Evolutionary conservation across 805 yeast genomes (phyloP), one percentile per base, ranked within the genome.

Genomic region (Yarrowia bubula): DNA sequence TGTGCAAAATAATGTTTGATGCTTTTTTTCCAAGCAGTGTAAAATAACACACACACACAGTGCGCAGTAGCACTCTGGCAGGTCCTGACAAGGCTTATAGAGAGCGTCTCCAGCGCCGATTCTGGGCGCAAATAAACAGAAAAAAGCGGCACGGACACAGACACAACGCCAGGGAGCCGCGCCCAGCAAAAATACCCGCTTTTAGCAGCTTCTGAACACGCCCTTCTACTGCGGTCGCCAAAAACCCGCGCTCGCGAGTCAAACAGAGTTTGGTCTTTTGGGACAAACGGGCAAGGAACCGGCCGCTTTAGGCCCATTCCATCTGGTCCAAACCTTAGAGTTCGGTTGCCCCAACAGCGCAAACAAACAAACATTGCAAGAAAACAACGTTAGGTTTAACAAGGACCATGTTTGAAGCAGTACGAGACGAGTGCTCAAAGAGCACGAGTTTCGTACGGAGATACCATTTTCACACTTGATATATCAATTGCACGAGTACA

Each of bases 271-370:
- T 9, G 37, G 8, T 8, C 61, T 11, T 11, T 41, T 41, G 61
- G 46, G 61, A 41, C 28, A 35, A 31, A 15, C 11, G 61, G 61
- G 61, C 38, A 31, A 10, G 61, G 61, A 31, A 35, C 11, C 1
- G 7, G 4, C 46, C 61, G 9, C 7, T 8, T 41, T 31, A 11
- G 61, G 47, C 37, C 47, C 61, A 55, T 55, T 55, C 61, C 61
- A 55, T 39, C 61, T 55, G 47, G 28, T 31, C 35, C 15, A 17
- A 55, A 55, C 37, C 22, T 32, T 15, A 31, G 5, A 7, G 15
- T 4, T 55, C 47, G 61, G 61, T 55, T 55, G 61, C 61, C 61
- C 61, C 61, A 55, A 55, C 61, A 55, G 61, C 61, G 17, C 47
- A 55, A 55, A 55, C 61, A 55, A 55, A 55, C 61, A 55, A 55